Base-by-base conservation (phyloP, 176 grass and related monocot genomes). In the Alloteropsis semialata region DNA sequence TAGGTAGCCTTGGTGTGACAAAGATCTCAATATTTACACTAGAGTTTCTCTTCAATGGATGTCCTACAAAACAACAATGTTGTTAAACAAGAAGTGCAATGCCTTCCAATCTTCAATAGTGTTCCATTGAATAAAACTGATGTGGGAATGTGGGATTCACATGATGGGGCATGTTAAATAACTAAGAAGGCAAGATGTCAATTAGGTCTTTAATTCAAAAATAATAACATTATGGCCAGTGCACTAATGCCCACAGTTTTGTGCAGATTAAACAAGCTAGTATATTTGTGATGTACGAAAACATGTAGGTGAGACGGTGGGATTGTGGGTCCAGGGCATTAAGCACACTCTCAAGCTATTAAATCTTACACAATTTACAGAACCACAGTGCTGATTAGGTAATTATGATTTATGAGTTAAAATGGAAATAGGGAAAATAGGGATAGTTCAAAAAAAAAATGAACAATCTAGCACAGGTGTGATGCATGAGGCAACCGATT, bases 31-130 rank as follows among this genome's bases (percentile, higher is more conserved):
- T 70, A 64, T 81, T 82, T 56, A 67, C 73, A 82, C 45, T 45
- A 49, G 64, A 86, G 73, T 39, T 74, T 37, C 37, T 58, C 44
- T 74, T 8, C 41, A 21, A 67, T 74, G 74, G 79, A 67, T 74
- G 50, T 50, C 43, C 84, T 90, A 60, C 32, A 78, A 74, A 90
- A 78, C n/a, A 67, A 67, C 22, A 74, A 55, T 39, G 72, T 48
- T 50, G 48, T 41, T 70, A 50, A 71, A 75, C 60, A 2, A 19
- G 60, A 65, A 77, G 44, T 30, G 51, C 30, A 72, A 39, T 37
- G 37, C 14, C 30, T 84, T 75, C 61, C 57, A 58, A 37, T 27
- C 69, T 61, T 76, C 19, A 41, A 42, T 37, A 69, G 49, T 22
- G 49, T 32, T 80, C 71, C 49, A 78, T 53, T 13, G 2, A 28